phyloP scores from a whole-genome alignment of 2,329 filamentous ascomycete species.

The Penicillium sp. region DNA sequence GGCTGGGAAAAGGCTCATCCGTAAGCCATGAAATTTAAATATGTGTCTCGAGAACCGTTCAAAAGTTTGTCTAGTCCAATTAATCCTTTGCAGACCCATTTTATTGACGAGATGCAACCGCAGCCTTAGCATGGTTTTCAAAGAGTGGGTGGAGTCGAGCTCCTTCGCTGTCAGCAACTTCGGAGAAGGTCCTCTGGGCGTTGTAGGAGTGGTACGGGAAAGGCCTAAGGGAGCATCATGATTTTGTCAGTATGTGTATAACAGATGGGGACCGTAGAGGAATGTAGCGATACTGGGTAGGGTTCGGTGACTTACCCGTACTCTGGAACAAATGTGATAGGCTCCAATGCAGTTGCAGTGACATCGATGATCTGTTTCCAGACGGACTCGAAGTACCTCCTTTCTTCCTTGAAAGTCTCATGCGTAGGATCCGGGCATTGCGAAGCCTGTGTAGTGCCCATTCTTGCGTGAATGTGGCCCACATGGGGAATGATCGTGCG shows the following conservation, averaged over 20 bases:
- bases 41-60: background rate
- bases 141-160: background rate
- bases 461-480: constrained; percentile 38
- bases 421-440: constrained; percentile 40
- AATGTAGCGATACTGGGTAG: background rate
- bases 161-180: constrained; percentile 24
- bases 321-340: constrained; percentile 16
- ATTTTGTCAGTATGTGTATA: background rate
- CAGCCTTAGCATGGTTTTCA: background rate
- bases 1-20: background rate
- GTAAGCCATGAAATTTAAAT: background rate
- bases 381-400: constrained; percentile 34
- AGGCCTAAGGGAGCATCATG: constrained; percentile 13
- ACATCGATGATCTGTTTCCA: constrained; percentile 19
- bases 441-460: constrained; percentile 40
- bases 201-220: constrained; percentile 26
- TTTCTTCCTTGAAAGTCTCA: constrained; percentile 29
- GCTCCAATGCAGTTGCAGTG: constrained; percentile 1
- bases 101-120: background rate
- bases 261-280: background rate
- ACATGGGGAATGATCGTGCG: constrained; percentile 33
- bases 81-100: background rate
- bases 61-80: background rate
- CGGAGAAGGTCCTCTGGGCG: constrained; percentile 13
- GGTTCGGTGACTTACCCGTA: constrained; percentile 11